Conservation (phyloP, 225 moss, liverwort and hornwort genomes). For the Physcomitrium patens region DNA sequence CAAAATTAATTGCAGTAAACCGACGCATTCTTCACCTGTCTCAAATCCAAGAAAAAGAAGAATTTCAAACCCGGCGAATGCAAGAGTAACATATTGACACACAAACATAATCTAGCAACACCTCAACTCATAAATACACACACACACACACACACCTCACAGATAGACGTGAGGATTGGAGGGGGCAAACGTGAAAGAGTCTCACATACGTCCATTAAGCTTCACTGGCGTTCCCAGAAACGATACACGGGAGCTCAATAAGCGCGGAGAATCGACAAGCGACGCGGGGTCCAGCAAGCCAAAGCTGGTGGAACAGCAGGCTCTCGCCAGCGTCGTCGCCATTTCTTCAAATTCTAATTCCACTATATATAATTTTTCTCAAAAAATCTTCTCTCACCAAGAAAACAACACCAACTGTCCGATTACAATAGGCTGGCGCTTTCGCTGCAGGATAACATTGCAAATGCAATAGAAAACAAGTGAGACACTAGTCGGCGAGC, state of each 20-base stretch:
- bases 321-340: slow-evolving; percentile 23
- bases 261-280: neutral
- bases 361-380: neutral
- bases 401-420: neutral
- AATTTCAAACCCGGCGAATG: neutral
- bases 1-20: neutral
- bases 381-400: neutral
- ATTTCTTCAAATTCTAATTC: neutral
- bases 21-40: neutral
- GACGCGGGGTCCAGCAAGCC: neutral
- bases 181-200: neutral
- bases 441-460: neutral
- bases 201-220: slow-evolving; percentile 31
- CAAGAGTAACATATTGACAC: neutral
- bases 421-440: neutral
- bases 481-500: neutral
- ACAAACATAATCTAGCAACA: neutral
- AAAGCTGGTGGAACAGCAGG: slow-evolving; percentile 15
- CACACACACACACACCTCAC: neutral
- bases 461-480: neutral
- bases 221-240: slow-evolving; percentile 27
- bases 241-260: slow-evolving; percentile 30
- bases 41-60: neutral
- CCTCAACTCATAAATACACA: neutral
- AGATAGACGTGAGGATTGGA: neutral